Evolutionary conservation across 768 basidiomycete genomes (phyloP), one percentile per base, ranked within the genome.

Genomic region (Amanita pallidorosea): DNA sequence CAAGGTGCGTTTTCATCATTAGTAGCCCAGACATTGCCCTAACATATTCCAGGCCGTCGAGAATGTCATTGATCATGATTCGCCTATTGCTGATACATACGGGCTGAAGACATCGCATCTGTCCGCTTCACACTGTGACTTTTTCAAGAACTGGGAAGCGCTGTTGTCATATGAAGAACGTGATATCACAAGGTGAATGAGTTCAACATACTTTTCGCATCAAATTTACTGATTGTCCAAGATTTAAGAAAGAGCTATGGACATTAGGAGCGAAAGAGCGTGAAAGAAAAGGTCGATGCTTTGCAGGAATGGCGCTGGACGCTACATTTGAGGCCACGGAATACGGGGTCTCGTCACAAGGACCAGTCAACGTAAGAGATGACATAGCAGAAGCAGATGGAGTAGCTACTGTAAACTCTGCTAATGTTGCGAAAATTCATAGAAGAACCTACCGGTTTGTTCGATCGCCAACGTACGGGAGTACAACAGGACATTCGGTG

Each of bases 181-280:
- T 52, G 94, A 96, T 56, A 70, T 88, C 12, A 67, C 84, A 27
- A 46, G 51, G 51, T 47, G n/a, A 29, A 31, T 31, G 29, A n/a
- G 2, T 6, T 20, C 27, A 4, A 23, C 41, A 11, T 5, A 27
- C 11, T 22, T 17, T 15, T 40, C 25, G 11, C 20, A 20, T 22
- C 47, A 17, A 18, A 35, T 17, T 18, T 7, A n/a, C 18, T 31
- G 11, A 23, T 23, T 31, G 7, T 7, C 36, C 20, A 8, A 76
- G 88, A 17, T 93, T 90, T 69, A 81, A 81, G 62, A 88, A 87
- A 56, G 94, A 99, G 58, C 70, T 98, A 7, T 99, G 96, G 96
- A 93, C 88, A 0, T 79, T 95, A 75, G 76, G 77, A 5, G 90
- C 91, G 0, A 68, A 64, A 15, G 83, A 93, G 58, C 75, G 96